These are phyloP conservation scores for Penicillium sp. DNA, from an alignment of 2,329 filamentous ascomycete species.

Conservation along the genomic window DNA sequence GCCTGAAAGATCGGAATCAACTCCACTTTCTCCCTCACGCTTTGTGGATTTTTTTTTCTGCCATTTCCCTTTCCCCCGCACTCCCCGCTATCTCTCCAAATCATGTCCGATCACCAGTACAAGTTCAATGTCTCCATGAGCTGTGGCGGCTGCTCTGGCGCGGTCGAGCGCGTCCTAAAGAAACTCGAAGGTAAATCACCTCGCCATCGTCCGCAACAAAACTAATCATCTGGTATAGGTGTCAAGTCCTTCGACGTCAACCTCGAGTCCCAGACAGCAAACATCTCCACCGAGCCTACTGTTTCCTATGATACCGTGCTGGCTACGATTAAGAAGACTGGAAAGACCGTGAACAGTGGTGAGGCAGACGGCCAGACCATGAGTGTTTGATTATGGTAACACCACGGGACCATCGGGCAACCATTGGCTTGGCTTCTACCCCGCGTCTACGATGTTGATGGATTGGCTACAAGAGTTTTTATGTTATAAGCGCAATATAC, in stretches of 20 bases:
- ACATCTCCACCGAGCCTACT: slow-evolving; percentile 67
- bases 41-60: background rate
- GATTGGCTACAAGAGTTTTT: background rate
- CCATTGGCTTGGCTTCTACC: background rate
- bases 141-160: slow-evolving; percentile 95
- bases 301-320: slow-evolving; percentile 80
- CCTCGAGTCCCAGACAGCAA: slow-evolving; percentile 81
- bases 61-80: slow-evolving; percentile 4
- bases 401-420: background rate
- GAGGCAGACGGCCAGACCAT: slow-evolving; percentile 46
- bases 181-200: slow-evolving; percentile 74
- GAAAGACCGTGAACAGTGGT: slow-evolving; percentile 79
- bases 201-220: background rate
- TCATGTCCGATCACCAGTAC: slow-evolving; percentile 83
- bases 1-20: background rate
- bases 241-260: slow-evolving; percentile 85
- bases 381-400: slow-evolving; percentile 33
- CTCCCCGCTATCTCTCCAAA: slow-evolving; percentile 23
- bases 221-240: slow-evolving; percentile 53
- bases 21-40: background rate
- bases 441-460: background rate
- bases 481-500: slow-evolving; percentile 1
- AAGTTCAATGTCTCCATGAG: slow-evolving; percentile 93
- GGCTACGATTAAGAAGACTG: slow-evolving; percentile 89
- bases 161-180: slow-evolving; percentile 86